Percentiles rank a stretch among this genome's conserved stretches.
phyloP scores from a whole-genome alignment of 768 basidiomycete genomes.

The Hysterangium stoloniferum region DNA sequence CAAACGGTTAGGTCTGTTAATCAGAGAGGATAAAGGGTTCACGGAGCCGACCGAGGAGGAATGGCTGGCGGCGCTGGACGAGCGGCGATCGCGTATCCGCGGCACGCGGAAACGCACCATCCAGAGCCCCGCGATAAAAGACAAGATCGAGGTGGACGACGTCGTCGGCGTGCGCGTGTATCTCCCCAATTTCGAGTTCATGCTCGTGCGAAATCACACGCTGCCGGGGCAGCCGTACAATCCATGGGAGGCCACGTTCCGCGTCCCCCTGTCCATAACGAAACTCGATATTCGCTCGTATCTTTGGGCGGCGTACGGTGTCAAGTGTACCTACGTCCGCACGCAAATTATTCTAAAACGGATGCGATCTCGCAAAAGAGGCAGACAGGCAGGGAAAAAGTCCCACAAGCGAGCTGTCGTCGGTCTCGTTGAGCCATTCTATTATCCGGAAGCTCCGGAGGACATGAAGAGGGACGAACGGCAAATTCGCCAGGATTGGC shows the following conservation, averaged over 20 bases:
- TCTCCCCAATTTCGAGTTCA: slow-evolving; percentile 81
- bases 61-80: slow-evolving; percentile 52
- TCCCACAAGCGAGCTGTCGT: slow-evolving; percentile 91
- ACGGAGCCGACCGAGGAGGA: slow-evolving; percentile 38
- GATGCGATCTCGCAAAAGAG: slow-evolving; percentile 27
- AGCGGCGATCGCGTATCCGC: slow-evolving; percentile 54
- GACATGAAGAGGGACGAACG: slow-evolving; percentile 62
- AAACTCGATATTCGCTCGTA: slow-evolving; percentile 91
- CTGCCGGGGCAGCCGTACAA: slow-evolving; percentile 76
- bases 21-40: slow-evolving; percentile 25
- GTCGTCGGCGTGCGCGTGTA: slow-evolving; percentile 80
- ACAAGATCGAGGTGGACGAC: slow-evolving; percentile 31
- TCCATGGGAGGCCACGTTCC: slow-evolving; percentile 92
- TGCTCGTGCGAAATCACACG: slow-evolving; percentile 78
- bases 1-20: slow-evolving; percentile 44
- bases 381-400: slow-evolving; percentile 28
- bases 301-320: slow-evolving; percentile 76
- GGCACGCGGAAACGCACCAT: slow-evolving; percentile 39
- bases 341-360: slow-evolving; percentile 86
- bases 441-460: slow-evolving; percentile 76
- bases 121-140: slow-evolving; percentile 29
- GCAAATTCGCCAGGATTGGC: slow-evolving; percentile 46
- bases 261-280: slow-evolving; percentile 80
- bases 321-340: slow-evolving; percentile 87
- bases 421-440: slow-evolving; percentile 87